Conservation (phyloP, 2,329 filamentous ascomycete species). For the Elsinoe arachidis region DNA sequence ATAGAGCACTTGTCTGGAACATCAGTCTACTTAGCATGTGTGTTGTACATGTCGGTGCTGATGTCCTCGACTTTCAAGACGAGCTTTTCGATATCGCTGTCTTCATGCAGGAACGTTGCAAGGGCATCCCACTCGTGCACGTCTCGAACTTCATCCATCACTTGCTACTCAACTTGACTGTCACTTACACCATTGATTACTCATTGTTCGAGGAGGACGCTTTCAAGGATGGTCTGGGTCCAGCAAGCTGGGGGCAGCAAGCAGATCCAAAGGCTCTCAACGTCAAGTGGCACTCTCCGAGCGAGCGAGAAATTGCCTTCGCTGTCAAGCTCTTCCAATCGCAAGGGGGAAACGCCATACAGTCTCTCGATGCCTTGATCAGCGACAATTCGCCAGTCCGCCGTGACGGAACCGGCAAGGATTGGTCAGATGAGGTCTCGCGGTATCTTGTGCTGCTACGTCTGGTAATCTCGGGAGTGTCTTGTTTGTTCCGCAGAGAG, state of each 20-base stretch:
- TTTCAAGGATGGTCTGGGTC: constrained; percentile 60
- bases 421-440: constrained; percentile 96
- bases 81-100: constrained; percentile 84
- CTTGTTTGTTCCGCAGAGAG: constrained; percentile 73
- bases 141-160: constrained; percentile 98
- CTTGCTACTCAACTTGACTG: constrained; percentile 83
- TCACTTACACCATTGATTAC: constrained; percentile 88
- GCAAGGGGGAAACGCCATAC: constrained; percentile 68
- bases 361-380: constrained; percentile 69
- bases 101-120: constrained; percentile 95
- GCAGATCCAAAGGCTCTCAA: constrained; percentile 66
- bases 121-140: constrained; percentile 87
- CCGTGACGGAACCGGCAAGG: constrained; percentile 90
- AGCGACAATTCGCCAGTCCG: constrained; percentile 73
- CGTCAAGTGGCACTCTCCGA: constrained; percentile 86
- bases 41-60: constrained; percentile 86
- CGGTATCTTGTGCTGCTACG: constrained; percentile 79
- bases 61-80: constrained; percentile 79
- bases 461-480: constrained; percentile 83
- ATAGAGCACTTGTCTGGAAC: constrained; percentile 91
- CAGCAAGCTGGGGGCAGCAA: constrained; percentile 77
- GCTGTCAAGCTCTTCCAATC: constrained; percentile 81
- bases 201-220: constrained; percentile 75
- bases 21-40: constrained; percentile 97
- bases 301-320: constrained; percentile 71